Conservation (phyloP, 2,329 filamentous ascomycete genomes). For the Fusarium equiseti region DNA sequence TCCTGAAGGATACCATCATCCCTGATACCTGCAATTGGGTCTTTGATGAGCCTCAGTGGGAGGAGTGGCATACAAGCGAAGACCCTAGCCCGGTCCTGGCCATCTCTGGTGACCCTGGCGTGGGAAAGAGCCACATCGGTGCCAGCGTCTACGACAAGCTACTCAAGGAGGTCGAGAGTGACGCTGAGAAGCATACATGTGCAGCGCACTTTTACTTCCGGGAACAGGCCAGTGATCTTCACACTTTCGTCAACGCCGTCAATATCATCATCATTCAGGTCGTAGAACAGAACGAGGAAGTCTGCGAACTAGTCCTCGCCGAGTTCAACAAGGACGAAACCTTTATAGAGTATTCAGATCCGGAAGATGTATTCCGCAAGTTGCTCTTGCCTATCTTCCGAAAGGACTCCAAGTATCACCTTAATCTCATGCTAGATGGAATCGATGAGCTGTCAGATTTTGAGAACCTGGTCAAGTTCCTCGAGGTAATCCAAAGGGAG, state of each 20-base stretch:
- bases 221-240: conserved; percentile 47
- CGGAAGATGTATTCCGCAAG: not conserved
- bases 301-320: conserved; percentile 49
- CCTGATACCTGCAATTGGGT: conserved; percentile 51
- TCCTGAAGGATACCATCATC: conserved; percentile 48
- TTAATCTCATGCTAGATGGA: conserved; percentile 10
- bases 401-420: not conserved
- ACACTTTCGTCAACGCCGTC: conserved; percentile 43
- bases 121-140: conserved; percentile 52
- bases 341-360: too few species aligned
- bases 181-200: conserved; percentile 5
- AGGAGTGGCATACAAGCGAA: conserved; percentile 40
- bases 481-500: not conserved
- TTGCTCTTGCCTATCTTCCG: not conserved
- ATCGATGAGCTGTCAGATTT: conserved; percentile 6
- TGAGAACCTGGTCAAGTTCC: not conserved
- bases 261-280: conserved; percentile 49
- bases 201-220: conserved; percentile 55
- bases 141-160: conserved; percentile 42
- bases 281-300: conserved; percentile 45
- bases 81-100: conserved; percentile 41
- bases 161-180: not conserved
- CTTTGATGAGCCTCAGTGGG: conserved; percentile 45
- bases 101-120: conserved; percentile 48
- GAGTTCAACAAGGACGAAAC: conserved; percentile 37